Percentiles rank a stretch among this genome's conserved stretches.
Conservation (phyloP, 2,329 filamentous ascomycete species). For the Colletotrichum shisoi region DNA sequence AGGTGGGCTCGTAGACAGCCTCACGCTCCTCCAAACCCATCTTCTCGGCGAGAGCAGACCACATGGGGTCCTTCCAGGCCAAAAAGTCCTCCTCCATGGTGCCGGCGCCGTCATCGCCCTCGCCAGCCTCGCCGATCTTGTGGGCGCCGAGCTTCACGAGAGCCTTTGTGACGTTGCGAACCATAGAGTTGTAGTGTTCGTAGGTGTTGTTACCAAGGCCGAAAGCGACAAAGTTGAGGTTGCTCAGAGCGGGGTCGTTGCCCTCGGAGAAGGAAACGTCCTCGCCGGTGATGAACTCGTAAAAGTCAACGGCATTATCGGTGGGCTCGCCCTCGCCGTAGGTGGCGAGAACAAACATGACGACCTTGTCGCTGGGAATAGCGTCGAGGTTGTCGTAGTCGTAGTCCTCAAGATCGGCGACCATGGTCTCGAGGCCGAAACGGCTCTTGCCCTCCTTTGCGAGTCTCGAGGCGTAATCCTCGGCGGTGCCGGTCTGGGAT, state of each 20-base stretch:
- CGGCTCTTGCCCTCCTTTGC: constrained; percentile 97
- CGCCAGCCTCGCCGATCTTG: constrained; percentile 85
- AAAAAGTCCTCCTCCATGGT: constrained; percentile 99
- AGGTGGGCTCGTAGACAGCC: constrained; percentile 92
- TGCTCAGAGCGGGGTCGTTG: constrained; percentile 75
- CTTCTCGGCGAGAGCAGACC: constrained; percentile 80
- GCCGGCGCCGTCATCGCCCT: constrained; percentile 96
- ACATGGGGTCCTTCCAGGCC: constrained; percentile 99
- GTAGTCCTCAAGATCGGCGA: constrained; percentile 96
- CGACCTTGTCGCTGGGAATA: constrained; percentile 87
- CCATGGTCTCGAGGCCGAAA: constrained; percentile 97
- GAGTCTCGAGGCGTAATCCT: constrained; percentile 95
- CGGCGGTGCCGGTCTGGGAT: constrained; percentile 96
- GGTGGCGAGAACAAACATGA: constrained; percentile 94
- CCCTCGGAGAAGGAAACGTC: constrained; percentile 82
- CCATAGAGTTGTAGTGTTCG: constrained; percentile 99
- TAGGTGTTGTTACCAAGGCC: constrained; percentile 99
- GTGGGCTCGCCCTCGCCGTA: constrained; percentile 99
- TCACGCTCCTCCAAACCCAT: constrained; percentile 95
- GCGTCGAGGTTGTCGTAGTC: constrained; percentile 93
- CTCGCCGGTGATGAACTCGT: constrained; percentile 89
- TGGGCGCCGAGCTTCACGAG: constrained; percentile 83
- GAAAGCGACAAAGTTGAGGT: constrained; percentile 92
- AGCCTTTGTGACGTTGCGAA: constrained; percentile 85
- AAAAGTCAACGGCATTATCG: constrained; percentile 98